These are phyloP conservation scores for Clavulina sp. DNA, from an alignment of 768 basidiomycete species.

Conservation along the genomic window DNA sequence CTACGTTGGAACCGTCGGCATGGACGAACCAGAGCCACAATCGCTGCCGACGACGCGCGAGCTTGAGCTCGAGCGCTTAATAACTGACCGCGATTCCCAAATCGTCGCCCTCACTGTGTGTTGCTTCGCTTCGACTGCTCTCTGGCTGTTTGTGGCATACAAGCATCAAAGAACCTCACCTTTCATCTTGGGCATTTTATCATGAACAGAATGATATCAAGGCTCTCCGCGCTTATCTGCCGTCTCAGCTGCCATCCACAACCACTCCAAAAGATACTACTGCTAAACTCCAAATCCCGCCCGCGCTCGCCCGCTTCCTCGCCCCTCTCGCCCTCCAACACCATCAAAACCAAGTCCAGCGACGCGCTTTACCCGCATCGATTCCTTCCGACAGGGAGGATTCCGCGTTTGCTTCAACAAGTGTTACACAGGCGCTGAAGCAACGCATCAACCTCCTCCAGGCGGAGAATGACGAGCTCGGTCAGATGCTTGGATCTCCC, in stretches of 20 bases:
- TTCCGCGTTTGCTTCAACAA: constrained; percentile 24
- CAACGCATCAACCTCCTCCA: constrained; percentile 58
- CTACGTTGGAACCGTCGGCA: no score
- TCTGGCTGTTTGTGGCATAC: constrained; percentile 7
- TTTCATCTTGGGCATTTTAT: neutral
- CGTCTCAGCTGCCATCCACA: constrained; percentile 17
- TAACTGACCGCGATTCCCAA: constrained; percentile 60
- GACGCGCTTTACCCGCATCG: constrained; percentile 37
- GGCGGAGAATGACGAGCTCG: constrained; percentile 78
- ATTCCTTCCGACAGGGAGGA: constrained; percentile 15
- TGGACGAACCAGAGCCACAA: no score
- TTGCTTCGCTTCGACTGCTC: constrained; percentile 10
- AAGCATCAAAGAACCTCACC: neutral
- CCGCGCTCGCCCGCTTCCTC: neutral
- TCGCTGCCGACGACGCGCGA: constrained; percentile 50
- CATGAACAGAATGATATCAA: constrained; percentile 49
- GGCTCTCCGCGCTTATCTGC: constrained; percentile 45
- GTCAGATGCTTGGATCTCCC: constrained; percentile 29
- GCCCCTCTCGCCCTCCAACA: neutral
- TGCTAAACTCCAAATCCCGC: neutral
- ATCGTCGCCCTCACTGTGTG: constrained; percentile 55
- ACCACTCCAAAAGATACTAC: constrained; percentile 2
- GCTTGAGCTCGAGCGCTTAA: constrained; percentile 60
- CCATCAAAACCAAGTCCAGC: constrained; percentile 36
- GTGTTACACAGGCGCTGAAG: constrained; percentile 54